Conservation (phyloP, 768 basidiomycete species). For the Daedaleopsis sinensis region DNA sequence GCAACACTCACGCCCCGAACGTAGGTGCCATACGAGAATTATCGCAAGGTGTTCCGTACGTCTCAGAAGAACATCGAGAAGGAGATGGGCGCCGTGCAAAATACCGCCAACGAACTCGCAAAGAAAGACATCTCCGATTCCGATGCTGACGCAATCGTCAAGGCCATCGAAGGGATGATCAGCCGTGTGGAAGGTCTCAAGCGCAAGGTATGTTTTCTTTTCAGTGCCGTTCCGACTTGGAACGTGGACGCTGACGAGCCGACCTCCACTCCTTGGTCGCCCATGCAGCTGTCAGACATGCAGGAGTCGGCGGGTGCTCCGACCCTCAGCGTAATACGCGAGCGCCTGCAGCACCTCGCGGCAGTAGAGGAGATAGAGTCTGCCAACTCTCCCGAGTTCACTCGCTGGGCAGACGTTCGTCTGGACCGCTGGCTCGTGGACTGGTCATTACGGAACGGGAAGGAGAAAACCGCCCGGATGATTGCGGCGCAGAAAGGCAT, state of each 20-base stretch:
- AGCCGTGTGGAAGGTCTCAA: slow-evolving; percentile 77
- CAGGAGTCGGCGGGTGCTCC: slow-evolving; percentile 49
- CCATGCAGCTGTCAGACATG: slow-evolving; percentile 50
- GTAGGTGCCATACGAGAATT: slow-evolving; percentile 89
- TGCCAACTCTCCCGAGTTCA: slow-evolving; percentile 58
- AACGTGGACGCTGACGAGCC: background rate
- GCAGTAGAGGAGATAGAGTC: slow-evolving; percentile 58
- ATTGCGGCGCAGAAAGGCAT: slow-evolving; percentile 79
- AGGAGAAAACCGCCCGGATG: slow-evolving; percentile 72
- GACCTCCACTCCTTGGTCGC: background rate
- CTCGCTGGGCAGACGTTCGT: slow-evolving; percentile 77
- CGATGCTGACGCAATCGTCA: slow-evolving; percentile 46
- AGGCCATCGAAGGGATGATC: slow-evolving; percentile 76
- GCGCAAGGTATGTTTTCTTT: slow-evolving; percentile 64
- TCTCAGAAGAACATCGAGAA: slow-evolving; percentile 83
- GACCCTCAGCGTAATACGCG: slow-evolving; percentile 73
- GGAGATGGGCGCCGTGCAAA: slow-evolving; percentile 66
- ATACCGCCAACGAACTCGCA: slow-evolving; percentile 60
- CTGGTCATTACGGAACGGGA: slow-evolving; percentile 83
- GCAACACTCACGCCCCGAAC: background rate
- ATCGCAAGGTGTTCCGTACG: slow-evolving; percentile 84
- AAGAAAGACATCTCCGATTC: slow-evolving; percentile 36
- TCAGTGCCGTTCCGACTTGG: background rate
- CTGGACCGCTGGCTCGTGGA: slow-evolving; percentile 92
- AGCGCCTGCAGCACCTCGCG: slow-evolving; percentile 74